Evolutionary conservation across 352 stramenopile species (phyloP), one percentile per base, ranked within the genome.

Genomic region (Plasmopara viticola): DNA sequence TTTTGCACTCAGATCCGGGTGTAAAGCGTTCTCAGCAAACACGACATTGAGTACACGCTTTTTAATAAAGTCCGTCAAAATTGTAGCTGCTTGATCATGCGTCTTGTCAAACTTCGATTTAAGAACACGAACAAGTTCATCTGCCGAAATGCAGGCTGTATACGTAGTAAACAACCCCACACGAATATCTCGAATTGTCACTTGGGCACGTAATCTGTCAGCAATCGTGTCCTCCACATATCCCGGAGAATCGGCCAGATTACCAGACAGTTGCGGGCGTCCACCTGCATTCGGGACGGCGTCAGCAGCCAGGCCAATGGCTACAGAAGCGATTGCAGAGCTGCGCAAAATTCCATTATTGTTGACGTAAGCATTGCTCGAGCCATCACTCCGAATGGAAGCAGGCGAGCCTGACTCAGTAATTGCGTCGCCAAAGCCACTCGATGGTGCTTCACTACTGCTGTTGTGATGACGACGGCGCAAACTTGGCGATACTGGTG

Each of bases 101-200:
- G 70, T 65, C 56, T 88, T 87, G 13, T 59, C 20, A 20, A 89
- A 89, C 15, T 87, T 71, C 37, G 70, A 70, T 45, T 78, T 83
- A 30, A 91, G 47, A 3, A 75, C 53, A 28, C 64, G 62, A 34
- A 74, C 52, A 45, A 91, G 47, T 46, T 78, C 66, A 51, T 72
- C 70, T 0, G 66, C 76, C 6, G 76, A 73, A 25, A 83, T 57
- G 14, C 78, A 88, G 2, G 76, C 66, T 6, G 71, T 75, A 49
- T 86, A 83, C 0, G 76, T 85, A 25, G 81, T 87, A 28, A 91
- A 91, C 38, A 91, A 71, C 0, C 81, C 81, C 5, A 81, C 62
- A 45, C 81, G 76, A 48, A 89, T 60, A 45, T 89, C 73, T 0
- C 66, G 50, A 42, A 91, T 67, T 14, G 62, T 66, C 17, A 89